phyloP scores from a whole-genome alignment of 805 yeast genomes.

The Suhomyces faveliae region DNA sequence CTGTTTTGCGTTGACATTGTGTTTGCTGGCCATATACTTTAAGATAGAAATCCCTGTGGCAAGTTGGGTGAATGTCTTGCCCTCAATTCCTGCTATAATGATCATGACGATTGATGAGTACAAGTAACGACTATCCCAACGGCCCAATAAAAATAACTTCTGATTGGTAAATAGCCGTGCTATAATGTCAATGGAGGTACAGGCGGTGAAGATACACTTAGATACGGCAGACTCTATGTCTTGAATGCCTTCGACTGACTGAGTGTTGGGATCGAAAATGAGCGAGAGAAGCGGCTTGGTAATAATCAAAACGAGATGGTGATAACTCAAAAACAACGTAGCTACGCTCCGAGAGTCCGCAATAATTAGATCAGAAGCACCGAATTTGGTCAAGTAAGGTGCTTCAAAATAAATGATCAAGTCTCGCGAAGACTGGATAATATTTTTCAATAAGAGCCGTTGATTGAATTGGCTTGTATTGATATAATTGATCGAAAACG shows the following conservation, averaged over 20 bases:
- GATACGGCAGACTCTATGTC: conserved; percentile 28
- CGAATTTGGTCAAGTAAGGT: conserved; percentile 25
- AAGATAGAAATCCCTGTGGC: conserved; percentile 31
- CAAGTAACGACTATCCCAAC: conserved; percentile 41
- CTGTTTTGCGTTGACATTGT: conserved; percentile 36
- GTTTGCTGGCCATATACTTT: conserved; percentile 31
- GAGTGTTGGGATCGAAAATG: conserved; percentile 26
- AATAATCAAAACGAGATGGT: conserved; percentile 31
- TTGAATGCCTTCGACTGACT: conserved; percentile 20
- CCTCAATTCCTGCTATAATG: conserved; percentile 25
- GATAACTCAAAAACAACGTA: conserved; percentile 36
- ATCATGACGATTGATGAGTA: conserved; percentile 32
- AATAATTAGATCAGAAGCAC: conserved; percentile 18
- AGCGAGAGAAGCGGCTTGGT: conserved; percentile 35
- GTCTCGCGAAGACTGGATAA: conserved; percentile 27
- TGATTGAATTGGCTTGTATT: conserved; percentile 42
- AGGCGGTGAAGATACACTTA: conserved; percentile 28
- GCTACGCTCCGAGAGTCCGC: conserved; percentile 26
- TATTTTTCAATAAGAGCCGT: conserved; percentile 30
- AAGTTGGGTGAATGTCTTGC: conserved; percentile 17
- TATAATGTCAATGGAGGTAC: conserved; percentile 30
- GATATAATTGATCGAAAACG: conserved; percentile 39
- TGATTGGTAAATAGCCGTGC: conserved; percentile 26
- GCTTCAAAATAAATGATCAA: conserved; percentile 32
- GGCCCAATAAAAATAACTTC: conserved; percentile 34